A percentile compares a stretch with the other conserved stretches of the same genome.
Conservation (phyloP, 2,329 filamentous ascomycete species). For the Parasarocladium wereldwijsianum region DNA sequence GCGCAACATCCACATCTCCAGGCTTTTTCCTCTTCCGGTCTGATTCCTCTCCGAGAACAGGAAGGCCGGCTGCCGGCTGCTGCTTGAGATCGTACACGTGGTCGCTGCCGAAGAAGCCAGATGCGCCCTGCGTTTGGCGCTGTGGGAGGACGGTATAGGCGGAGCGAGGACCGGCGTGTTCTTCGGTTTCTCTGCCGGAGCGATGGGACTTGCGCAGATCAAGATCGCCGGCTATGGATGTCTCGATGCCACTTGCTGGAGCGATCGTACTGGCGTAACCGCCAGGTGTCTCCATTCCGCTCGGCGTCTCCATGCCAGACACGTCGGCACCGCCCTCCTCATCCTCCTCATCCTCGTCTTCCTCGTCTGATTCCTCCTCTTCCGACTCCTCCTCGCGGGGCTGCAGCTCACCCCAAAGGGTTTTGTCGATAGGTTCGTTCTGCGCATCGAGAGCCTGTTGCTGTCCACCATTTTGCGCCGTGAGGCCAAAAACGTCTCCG, state of each 20-base stretch:
- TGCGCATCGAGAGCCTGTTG: slow-evolving; percentile 21
- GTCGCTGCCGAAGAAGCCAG: slow-evolving; percentile 94
- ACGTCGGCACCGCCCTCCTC: slow-evolving; percentile 43
- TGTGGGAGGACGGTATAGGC: slow-evolving; percentile 88
- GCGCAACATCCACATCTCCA: slow-evolving; percentile 83
- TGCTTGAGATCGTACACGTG: slow-evolving; percentile 75
- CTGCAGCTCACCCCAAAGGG: slow-evolving; percentile 85
- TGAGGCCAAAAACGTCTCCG: slow-evolving; percentile 84
- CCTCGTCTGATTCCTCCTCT: slow-evolving; percentile 60
- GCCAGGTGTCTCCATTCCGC: slow-evolving; percentile 65
- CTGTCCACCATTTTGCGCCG: slow-evolving; percentile 22
- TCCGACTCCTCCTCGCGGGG: slow-evolving; percentile 61
- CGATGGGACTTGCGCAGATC: slow-evolving; percentile 70
- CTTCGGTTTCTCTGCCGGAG: slow-evolving; percentile 78
- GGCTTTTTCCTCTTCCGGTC: slow-evolving; percentile 74
- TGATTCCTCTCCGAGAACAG: slow-evolving; percentile 55
- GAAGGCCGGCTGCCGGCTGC: slow-evolving; percentile 35
- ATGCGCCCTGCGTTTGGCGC: slow-evolving; percentile 65
- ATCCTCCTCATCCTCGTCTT: slow-evolving; percentile 57
- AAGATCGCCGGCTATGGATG: slow-evolving; percentile 73
- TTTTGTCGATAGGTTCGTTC: slow-evolving; percentile 69
- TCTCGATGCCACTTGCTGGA: slow-evolving; percentile 58
- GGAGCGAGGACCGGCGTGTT: slow-evolving; percentile 55
- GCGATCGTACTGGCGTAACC: slow-evolving; percentile 70
- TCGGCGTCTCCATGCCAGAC: slow-evolving; percentile 57